phyloP scores from a whole-genome alignment of 2,329 filamentous ascomycete species.

The Elsinoe ampelina region DNA sequence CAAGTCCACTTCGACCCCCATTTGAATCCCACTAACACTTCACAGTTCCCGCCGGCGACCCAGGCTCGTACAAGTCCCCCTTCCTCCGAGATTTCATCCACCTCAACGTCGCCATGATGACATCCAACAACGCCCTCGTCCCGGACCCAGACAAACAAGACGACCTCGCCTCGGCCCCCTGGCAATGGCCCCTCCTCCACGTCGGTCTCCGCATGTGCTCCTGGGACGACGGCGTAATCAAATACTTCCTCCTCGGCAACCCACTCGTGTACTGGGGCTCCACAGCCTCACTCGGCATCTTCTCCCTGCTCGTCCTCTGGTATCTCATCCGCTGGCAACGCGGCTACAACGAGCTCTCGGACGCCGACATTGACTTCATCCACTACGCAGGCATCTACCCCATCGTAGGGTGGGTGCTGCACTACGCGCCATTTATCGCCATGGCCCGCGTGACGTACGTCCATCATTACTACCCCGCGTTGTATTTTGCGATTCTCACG shows the following conservation, averaged over 20 bases:
- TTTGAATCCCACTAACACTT: neutral
- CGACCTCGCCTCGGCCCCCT: constrained; percentile 90
- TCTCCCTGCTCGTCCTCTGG: constrained; percentile 66
- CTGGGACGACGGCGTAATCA: constrained; percentile 91
- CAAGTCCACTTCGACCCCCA: constrained; percentile 41
- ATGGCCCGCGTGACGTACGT: constrained; percentile 99
- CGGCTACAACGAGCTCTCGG: constrained; percentile 74
- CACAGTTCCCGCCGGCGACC: constrained; percentile 75
- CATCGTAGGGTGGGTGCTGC: constrained; percentile 85
- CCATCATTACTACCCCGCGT: constrained; percentile 96
- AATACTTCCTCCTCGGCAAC: constrained; percentile 98
- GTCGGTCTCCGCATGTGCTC: constrained; percentile 97
- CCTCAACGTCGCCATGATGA: constrained; percentile 99
- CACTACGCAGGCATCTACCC: constrained; percentile 92
- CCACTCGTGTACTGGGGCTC: constrained; percentile 93
- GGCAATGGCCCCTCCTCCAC: constrained; percentile 95
- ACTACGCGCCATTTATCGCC: constrained; percentile 89
- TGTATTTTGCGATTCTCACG: constrained; percentile 91
- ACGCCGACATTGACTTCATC: constrained; percentile 79
- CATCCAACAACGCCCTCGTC: constrained; percentile 95
- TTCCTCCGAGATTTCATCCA: constrained; percentile 98
- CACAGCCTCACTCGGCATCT: constrained; percentile 65
- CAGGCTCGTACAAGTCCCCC: constrained; percentile 87
- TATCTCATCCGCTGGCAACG: constrained; percentile 94
- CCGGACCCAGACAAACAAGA: constrained; percentile 99